Conservation (phyloP, 805 yeast genomes). For the Suhomyces xylopsoci region DNA sequence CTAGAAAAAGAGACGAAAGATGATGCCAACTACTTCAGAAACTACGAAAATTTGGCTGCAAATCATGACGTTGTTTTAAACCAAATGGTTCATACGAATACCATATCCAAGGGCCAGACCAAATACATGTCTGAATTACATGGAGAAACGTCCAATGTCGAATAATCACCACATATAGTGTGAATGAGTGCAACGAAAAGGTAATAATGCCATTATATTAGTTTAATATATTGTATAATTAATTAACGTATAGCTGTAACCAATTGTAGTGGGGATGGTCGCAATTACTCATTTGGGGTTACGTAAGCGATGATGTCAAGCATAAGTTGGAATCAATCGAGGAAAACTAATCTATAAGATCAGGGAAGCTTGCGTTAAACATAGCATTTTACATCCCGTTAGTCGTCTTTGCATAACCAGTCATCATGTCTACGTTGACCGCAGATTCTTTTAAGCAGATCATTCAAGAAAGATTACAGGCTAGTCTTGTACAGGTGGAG, state of each 20-base stretch:
- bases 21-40: constrained; percentile 27
- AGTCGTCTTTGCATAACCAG: not conserved
- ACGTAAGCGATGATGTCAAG: not conserved
- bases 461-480: constrained; percentile 56
- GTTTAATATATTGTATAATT: not conserved
- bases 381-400: not conserved
- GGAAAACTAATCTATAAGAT: not conserved
- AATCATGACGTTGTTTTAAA: constrained; percentile 14
- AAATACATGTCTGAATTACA: constrained; percentile 25
- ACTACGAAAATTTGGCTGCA: constrained; percentile 7
- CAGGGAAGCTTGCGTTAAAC: not conserved
- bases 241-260: not conserved
- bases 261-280: not conserved
- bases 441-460: constrained; percentile 43
- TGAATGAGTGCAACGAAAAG: not conserved
- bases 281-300: not conserved
- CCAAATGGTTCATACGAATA: constrained; percentile 27
- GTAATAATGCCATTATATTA: not conserved
- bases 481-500: constrained; percentile 64
- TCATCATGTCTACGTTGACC: constrained; percentile 22
- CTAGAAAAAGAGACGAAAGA: constrained; percentile 33
- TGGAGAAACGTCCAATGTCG: constrained; percentile 25
- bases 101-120: constrained; percentile 30
- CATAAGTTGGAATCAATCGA: not conserved
- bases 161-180: constrained; percentile 1